Evolutionary conservation across 148 eudicot genomes (phyloP).

Genomic region (Talinum fruticosum): DNA sequence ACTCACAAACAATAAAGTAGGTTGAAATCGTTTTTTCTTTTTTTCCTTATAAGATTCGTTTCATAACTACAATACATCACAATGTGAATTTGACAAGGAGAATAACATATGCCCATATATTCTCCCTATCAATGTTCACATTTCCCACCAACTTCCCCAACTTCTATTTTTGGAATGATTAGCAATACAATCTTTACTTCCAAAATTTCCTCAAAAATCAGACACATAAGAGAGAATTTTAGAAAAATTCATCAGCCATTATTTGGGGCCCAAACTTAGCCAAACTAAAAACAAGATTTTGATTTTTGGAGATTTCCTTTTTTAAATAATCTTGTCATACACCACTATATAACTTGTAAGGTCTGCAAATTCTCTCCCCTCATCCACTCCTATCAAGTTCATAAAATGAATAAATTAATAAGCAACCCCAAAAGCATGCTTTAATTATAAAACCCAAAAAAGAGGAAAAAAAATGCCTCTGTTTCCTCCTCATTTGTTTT

Average conservation of each 20-base stretch:
- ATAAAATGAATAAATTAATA: background rate
- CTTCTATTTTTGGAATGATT: background rate
- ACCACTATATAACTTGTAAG: background rate
- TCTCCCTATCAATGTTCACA: background rate
- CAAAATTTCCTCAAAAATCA: background rate
- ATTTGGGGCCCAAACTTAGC: background rate
- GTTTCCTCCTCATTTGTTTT: conserved; percentile 4
- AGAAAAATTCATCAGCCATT: background rate
- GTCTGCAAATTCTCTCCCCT: conserved; percentile 4
- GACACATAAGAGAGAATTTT: background rate
- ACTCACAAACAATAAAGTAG: too few species aligned
- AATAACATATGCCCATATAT: too few species aligned
- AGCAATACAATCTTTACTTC: background rate
- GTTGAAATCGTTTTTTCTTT: too few species aligned
- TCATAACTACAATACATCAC: too few species aligned
- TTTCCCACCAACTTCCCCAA: background rate
- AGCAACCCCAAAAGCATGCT: too few species aligned
- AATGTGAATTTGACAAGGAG: too few species aligned
- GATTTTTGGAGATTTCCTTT: too few species aligned
- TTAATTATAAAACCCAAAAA: conserved; percentile 5
- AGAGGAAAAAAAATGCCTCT: background rate
- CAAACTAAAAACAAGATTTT: background rate
- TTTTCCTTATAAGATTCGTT: too few species aligned
- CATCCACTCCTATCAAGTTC: too few species aligned
- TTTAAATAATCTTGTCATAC: background rate